Evolutionary conservation across 225 moss, liverwort and hornwort genomes (phyloP), one percentile per base, ranked within the genome.

Genomic region (Straminergon stramineum): DNA sequence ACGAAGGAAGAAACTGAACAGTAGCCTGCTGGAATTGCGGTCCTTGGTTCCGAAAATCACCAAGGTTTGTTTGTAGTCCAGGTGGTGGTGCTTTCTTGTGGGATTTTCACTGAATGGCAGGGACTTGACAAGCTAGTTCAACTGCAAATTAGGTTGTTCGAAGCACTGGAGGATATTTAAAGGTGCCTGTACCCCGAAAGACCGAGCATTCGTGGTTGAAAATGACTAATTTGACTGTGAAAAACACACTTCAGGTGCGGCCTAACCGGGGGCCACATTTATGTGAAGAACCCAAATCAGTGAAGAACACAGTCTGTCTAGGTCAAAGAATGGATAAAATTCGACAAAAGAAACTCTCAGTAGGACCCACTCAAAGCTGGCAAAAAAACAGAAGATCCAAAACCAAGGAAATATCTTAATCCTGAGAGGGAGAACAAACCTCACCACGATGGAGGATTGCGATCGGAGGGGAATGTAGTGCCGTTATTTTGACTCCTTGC

Each of bases 31-130:
- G 84, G 89, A 94, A 5, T 84, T 96, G 67, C 94, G 96, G 45
- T 90, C 95, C 60, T 86, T 94, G 41, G 96, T 95, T 45, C 95
- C 95, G 17, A 95, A 91, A 66, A 95, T 96, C 67, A 96, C 95
- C 74, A 95, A 96, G 95, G 95, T 95, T 84, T 34, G 88, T 60
- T 48, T 48, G 48, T 48, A 87, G 37, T 77, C 39, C 18, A 30
- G 75, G 60, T 35, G 39, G 28, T 39, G 58, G 27, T 43, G 51
- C 48, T n/a, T 58, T 39, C 16, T 34, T 45, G 73, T 32, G 58
- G 73, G 7, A 23, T 75, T 85, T 74, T 48, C 58, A 45, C 41
- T 85, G 85, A 85, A 85, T 56, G 52, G 53, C 34, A 53, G 12
- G 34, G 60, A 23, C 32, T 58, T 73, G 41, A 30, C 57, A 57